Base-by-base conservation (phyloP, 192 early-diverging fungal species). In the Ramicandelaber brevisporus region DNA sequence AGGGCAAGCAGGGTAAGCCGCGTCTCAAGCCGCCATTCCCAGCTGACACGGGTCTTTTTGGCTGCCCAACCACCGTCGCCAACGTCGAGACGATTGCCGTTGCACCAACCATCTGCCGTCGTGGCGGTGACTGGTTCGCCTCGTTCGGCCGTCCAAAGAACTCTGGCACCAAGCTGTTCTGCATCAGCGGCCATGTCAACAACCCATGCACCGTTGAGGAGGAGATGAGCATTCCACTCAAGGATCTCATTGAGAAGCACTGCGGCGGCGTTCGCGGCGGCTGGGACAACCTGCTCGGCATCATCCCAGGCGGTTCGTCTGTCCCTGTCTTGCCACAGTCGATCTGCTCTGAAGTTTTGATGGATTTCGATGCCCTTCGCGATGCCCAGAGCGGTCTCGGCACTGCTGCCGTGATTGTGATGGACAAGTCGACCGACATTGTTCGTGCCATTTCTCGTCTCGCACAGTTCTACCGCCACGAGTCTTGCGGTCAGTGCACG, bases 1-100 rank as follows among this genome's bases (percentile, higher is more conserved):
- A 96, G 51, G 90, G 90, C 31, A 92, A 92, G 61, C 80, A 81
- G 40, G 90, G 90, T n/a, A 97, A 97, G 64, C 90, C 90, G 10
- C 68, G 90, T 36, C 44, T 97, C 42, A 97, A 97, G 77, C 90
- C 90, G 22, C 90, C 90, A 30, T 97, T 97, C 71, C 90, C 90
- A 17, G 90, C 90, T 38, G 87, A 97, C 46, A 79, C 87, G 6
- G 90, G 90, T 36, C 63, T 97, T 22, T 97, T 97, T 38, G 90
- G 90, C 17, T 97, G 90, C 59, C 90, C 90, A 12, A 92, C 90
- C 9, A 97, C 90, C n/a, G 90, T 97, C n/a, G 73, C 85, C 18
- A 97, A 97, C 43, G 90, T 97, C 18, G 90, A 97, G 53, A 97
- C 90, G 27, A 78, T 97, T n/a, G 82, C 90, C 12, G 90, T 86